Evolutionary conservation across 306 rosid species (phyloP), one percentile per base, ranked within the genome.

Genomic region (Quercus robur): DNA sequence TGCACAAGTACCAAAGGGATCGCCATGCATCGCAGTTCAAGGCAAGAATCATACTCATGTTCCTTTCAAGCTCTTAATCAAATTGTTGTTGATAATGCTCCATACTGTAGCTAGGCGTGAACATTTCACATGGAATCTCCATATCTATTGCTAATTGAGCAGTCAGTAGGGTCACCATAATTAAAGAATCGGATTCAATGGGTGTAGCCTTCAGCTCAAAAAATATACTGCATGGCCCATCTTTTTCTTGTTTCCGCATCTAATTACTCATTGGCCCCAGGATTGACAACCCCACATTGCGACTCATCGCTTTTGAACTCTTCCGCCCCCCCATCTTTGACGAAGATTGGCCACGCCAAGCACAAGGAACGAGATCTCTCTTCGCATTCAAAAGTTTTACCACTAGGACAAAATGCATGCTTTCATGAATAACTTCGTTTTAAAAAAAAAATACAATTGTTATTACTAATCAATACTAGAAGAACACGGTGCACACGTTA

Each of bases 171-270:
- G 78, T 71, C 80, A 52, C 4, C 5, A 56, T 63, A 64, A 35
- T 35, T 35, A 35, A 41, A 41, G 86, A 85, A 85, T 85, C 79
- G 12, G 88, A 78, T 81, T 75, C 86, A 81, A 71, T 75, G 81
- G 83, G 20, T 41, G 83, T 75, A 62, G 84, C 73, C 75, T 78
- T 78, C 88, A 85, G 56, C 25, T 33, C 9, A 68, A 51, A 10
- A 80, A n/a, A 74, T 72, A 59, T 80, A 74, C 33, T 56, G 20
- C 75, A 74, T 75, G 87, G 84, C 74, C 85, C 87, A 55, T 71
- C 33, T 66, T 33, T 77, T 62, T 81, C 86, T 83, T 38, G 87
- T 88, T 85, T 86, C 87, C 90, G 84, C 87, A 82, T 83, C 84
- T 85, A 82, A 15, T 41, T 8, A 41, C 67, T 75, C 80, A 74